phyloP scores from a whole-genome alignment of 345 rosid genomes.

The Euphorbia lathyris region DNA sequence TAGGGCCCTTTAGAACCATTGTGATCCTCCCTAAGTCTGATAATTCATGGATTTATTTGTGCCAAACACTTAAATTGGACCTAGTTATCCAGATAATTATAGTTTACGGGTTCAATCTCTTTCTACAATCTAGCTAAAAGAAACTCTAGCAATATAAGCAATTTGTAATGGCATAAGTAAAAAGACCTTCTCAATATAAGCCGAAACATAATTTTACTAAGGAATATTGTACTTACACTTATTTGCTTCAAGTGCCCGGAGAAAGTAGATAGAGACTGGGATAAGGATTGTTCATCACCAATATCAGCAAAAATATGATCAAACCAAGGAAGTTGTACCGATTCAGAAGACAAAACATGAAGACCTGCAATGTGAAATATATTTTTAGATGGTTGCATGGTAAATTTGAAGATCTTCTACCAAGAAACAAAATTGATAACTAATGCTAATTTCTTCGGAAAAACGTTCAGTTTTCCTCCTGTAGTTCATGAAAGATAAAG shows the following conservation, averaged over 20 bases:
- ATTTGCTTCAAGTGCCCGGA: conserved; percentile 93
- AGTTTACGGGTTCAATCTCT: too few relatives aligned
- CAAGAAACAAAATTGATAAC: background rate
- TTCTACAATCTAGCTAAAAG: background rate
- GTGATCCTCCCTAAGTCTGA: too few relatives aligned
- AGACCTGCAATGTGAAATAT: conserved; percentile 54
- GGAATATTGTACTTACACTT: conserved; percentile 50
- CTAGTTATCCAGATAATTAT: too few relatives aligned
- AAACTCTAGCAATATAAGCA: background rate
- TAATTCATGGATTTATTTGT: too few relatives aligned
- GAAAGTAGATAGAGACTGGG: conserved; percentile 90
- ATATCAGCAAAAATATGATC: conserved; percentile 91
- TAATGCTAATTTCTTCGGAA: background rate
- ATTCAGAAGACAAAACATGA: conserved; percentile 77
- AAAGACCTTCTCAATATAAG: conserved; percentile 1
- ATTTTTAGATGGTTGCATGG: conserved; percentile 5
- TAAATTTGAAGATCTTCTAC: background rate
- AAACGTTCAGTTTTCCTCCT: background rate
- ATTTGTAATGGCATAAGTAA: background rate
- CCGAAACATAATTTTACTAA: conserved; percentile 11
- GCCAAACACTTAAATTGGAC: too few relatives aligned
- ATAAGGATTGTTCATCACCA: conserved; percentile 91
- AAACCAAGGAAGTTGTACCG: conserved; percentile 87
- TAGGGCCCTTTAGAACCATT: too few relatives aligned
- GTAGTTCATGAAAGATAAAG: background rate